phyloP scores from a whole-genome alignment of 2,329 filamentous ascomycete species.

The Zalaria obscura region DNA sequence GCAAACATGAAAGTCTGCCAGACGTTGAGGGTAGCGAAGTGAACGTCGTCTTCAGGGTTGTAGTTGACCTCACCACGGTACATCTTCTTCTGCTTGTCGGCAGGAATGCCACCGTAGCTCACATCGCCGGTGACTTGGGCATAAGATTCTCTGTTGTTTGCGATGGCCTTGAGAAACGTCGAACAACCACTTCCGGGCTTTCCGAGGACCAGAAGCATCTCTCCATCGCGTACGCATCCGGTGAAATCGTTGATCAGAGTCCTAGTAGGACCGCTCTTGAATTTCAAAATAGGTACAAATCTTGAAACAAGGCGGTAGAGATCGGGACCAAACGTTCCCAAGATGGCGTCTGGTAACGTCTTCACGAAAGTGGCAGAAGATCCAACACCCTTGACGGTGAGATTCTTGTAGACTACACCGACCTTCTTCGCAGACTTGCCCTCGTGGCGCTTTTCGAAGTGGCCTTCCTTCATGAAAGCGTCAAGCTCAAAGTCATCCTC shows the following conservation, averaged over 20 bases:
- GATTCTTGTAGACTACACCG: constrained; percentile 61
- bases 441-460: constrained; percentile 58
- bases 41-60: constrained; percentile 62
- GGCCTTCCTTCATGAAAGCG: constrained; percentile 58
- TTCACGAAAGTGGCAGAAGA: constrained; percentile 54
- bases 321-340: constrained; percentile 71
- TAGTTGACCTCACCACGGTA: constrained; percentile 68
- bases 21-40: constrained; percentile 61
- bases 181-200: constrained; percentile 61
- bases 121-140: constrained; percentile 55
- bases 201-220: constrained; percentile 64
- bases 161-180: constrained; percentile 62
- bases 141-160: constrained; percentile 53
- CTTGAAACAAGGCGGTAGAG: constrained; percentile 49
- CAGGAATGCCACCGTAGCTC: constrained; percentile 56
- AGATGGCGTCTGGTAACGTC: constrained; percentile 57
- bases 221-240: constrained; percentile 46
- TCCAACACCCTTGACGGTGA: constrained; percentile 60
- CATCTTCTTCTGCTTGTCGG: constrained; percentile 50
- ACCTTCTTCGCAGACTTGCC: constrained; percentile 61
- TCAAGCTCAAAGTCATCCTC: constrained; percentile 53
- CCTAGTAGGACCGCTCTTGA: constrained; percentile 35
- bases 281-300: constrained; percentile 37
- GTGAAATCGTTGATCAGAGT: constrained; percentile 52
- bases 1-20: constrained; percentile 68